Base-by-base conservation (phyloP, 2,329 filamentous ascomycete species). In the Clonostachys solani region DNA sequence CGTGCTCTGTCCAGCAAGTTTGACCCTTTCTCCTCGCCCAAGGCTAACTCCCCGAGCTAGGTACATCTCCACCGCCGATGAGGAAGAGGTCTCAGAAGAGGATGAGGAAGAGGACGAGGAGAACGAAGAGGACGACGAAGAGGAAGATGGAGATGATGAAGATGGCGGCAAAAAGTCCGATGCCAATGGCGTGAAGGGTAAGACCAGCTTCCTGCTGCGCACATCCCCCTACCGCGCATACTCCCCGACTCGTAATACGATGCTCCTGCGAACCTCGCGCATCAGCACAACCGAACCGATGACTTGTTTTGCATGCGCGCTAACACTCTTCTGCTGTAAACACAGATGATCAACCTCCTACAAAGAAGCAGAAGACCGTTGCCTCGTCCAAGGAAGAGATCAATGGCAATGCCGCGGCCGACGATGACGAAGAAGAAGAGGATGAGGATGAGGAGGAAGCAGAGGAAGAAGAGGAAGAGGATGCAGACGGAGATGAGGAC, bases 341-440 rank as follows among this genome's bases (percentile, higher is more conserved):
- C 29, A 10, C 52, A 71, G 64, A 61, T 46, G 60, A 66, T 50
- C 66, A 67, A 46, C 73, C 72, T 43, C 75, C 75, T 36, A 69
- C 69, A 48, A 78, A 78, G 67, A 77, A 76, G 65, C 69, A 67
- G 56, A 78, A 76, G 70, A 75, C 71, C 23, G 61, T 63, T 19
- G 60, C 60, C 23, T 17, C 45, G 23, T 55, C 60, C 18, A 59
- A 51, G 17, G 59, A 60, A 42, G 59, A 58, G 40, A 58, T 54
- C 41, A 66, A 67, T 52, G 66, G 65, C 50, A 57, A 67, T 15
- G 66, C 58, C n/a, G 60, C 57, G 18, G 61, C 57, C 17, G 64
- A 61, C 1, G 61, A 56, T 6, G 67, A 65, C 0, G 65, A 66
- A 2, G 65, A 66, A 12, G 61, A 61, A 2, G 64, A 61, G 12